Percentiles rank a stretch among this genome's conserved stretches.
phyloP scores from a whole-genome alignment of 192 early-diverging fungal genomes.

The Chytriomyces hyalinus region DNA sequence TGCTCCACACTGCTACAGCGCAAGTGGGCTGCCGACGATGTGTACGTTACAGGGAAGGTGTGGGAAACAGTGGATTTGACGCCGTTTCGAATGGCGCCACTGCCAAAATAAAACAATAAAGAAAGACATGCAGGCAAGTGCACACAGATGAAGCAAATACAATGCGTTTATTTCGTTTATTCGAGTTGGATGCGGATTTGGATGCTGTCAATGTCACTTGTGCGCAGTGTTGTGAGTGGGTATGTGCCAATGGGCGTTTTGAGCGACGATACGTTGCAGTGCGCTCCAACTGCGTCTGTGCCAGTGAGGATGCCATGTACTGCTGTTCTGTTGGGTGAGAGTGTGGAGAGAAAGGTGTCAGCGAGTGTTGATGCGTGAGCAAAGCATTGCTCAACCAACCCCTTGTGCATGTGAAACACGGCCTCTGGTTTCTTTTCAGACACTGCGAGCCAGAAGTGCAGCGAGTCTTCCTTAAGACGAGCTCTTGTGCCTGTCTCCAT shows the following conservation, averaged over 20 bases:
- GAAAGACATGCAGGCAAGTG: neutral
- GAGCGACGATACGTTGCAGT: conserved; percentile 7
- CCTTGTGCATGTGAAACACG: conserved; percentile 7
- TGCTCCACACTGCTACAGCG: neutral
- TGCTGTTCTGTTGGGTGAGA: neutral
- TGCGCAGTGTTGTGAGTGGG: conserved; percentile 13
- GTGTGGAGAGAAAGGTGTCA: neutral
- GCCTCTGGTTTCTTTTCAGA: conserved; percentile 18
- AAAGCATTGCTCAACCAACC: neutral
- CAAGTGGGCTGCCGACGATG: conserved; percentile 30
- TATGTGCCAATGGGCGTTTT: conserved; percentile 29
- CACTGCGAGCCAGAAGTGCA: conserved; percentile 23
- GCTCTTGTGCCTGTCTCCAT: neutral
- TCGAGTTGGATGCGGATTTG: neutral
- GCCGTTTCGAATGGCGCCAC: conserved; percentile 38
- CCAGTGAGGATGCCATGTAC: conserved; percentile 12
- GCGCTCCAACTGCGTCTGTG: neutral
- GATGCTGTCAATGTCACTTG: conserved; percentile 9
- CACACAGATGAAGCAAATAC: neutral
- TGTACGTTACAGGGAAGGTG: conserved; percentile 44
- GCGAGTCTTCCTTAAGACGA: conserved; percentile 4
- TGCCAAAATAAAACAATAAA: conserved; percentile 24
- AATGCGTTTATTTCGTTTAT: no score
- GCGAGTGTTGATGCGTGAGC: neutral
- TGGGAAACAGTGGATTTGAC: conserved; percentile 40